A percentile compares a stretch with the other conserved stretches of the same genome.
Conservation (phyloP, 2,329 filamentous ascomycete genomes). For the Leptographium galeiforme region DNA sequence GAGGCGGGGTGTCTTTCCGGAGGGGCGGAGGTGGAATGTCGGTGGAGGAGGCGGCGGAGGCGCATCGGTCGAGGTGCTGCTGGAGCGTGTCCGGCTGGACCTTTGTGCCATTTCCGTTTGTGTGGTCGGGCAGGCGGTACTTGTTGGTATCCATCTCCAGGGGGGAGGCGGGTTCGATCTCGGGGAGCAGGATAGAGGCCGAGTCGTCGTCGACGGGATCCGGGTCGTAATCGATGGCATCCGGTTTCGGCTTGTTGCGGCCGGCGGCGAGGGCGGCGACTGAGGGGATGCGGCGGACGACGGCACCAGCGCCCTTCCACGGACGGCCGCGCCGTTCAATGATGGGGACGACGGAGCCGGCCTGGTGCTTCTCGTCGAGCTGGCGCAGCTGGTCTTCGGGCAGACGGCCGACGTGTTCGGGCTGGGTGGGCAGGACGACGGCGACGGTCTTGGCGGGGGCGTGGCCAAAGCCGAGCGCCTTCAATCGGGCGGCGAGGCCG, state of each 20-base stretch:
- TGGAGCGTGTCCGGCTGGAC: constrained; percentile 42
- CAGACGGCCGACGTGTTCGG: constrained; percentile 50
- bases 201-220: constrained; percentile 10
- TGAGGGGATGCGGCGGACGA: constrained; percentile 37
- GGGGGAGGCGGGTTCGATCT: constrained; percentile 35
- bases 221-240: constrained; percentile 3
- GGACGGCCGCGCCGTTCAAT: constrained; percentile 55
- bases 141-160: constrained; percentile 60
- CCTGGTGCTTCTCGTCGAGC: constrained; percentile 54
- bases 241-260: constrained; percentile 1
- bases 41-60: neutral
- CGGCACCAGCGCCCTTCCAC: constrained; percentile 54
- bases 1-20: constrained; percentile 40
- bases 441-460: constrained; percentile 22
- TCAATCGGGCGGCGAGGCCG: constrained; percentile 50
- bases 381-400: constrained; percentile 56
- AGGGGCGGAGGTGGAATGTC: constrained; percentile 27
- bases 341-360: constrained; percentile 33
- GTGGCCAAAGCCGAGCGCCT: constrained; percentile 47
- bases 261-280: constrained; percentile 15
- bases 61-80: constrained; percentile 22
- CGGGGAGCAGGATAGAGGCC: constrained; percentile 29
- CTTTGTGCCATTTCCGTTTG: constrained; percentile 54
- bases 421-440: constrained; percentile 17
- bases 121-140: constrained; percentile 59